Base-by-base conservation (phyloP, 805 yeast species). In the Zygosaccharomyces bailii region DNA sequence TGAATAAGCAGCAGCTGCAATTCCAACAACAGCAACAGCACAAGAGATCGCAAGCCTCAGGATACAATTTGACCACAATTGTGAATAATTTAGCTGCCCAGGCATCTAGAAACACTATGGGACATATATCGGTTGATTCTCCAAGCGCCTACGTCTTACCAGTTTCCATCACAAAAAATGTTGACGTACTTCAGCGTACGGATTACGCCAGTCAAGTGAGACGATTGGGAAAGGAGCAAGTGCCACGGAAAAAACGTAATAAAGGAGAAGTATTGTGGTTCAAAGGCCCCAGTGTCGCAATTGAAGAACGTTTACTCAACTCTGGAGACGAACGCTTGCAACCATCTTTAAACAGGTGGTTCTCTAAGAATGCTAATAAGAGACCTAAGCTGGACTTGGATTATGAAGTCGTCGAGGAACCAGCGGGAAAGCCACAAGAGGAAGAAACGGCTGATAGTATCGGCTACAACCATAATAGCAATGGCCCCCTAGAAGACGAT, bases 251-350 rank as follows among this genome's bases (percentile, higher is more conserved):
- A 36, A 45, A 42, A 13, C 53, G 51, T 17, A 49, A 51, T 16
- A 50, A 57, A 29, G 71, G 70, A 10, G 78, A 79, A 29, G 55
- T 78, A 11, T 59, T 84, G 13, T 84, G 89, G 86, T 83, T 78
- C 60, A 72, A 82, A 54, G 78, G 86, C 0, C 84, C 89, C 2
- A 85, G 88, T 19, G 67, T 75, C 8, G 66, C 71, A 23, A 57
- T 77, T 14, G 57, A 67, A 4, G 70, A 68, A 48, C 59, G 82
- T 46, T 45, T 73, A 19, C 45, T 61, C 5, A 63, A 65, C 44
- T 46, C 55, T 4, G 57, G 60, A 10, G 53, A 45, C 33, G 46
- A 47, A 31, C 43, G 49, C 17, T 21, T 51, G 13, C 46, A 55
- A 25, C 35, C 47, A 7, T 52, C 60, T 2, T 46, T 61, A 31